Evolutionary conservation across 257 asterid genomes (phyloP), one percentile per base, ranked within the genome.

Genomic region (Solanum bulbocastanum): DNA sequence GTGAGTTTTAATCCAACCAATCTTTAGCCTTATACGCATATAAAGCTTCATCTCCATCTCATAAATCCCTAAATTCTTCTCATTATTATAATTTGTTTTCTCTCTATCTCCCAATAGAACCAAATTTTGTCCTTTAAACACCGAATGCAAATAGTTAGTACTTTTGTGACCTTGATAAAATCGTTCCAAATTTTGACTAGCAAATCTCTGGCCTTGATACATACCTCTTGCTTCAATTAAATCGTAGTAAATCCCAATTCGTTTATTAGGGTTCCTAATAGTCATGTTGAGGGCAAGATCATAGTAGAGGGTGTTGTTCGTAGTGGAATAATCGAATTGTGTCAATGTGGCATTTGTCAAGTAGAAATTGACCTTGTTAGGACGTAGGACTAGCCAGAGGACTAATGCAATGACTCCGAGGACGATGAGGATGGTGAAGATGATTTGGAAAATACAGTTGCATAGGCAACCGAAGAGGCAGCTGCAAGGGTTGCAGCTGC

Each of bases 191-290:
- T 78, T 40, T 6, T 87, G 87, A 89, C 90, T 85, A 16, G n/a
- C 13, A 88, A 95, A 91, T 33, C 95, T 89, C 83, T 95, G 88
- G 2, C 95, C 98, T 62, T 91, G 91, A 90, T 97, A 97, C 1
- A 85, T 86, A 2, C 94, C 98, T 79, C 92, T 90, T 5, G 95
- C 98, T 89, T 96, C 96, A 87, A 97, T 94, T 10, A 14, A 86
- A 72, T 97, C 99, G 90, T 97, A 97, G 94, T 95, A 94, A 78
- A 97, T 88, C 8, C 98, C 96, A 81, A 97, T 92, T 1, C 99
- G 95, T 89, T 86, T 90, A 90, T 97, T 97, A 0, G 99, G 99
- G 92, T 97, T 95, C 10, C 97, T 90, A 73, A 97, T 90, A 62
- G 98, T 93, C 89, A 97, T 88, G 86, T 94, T 94, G 78, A 95